Evolutionary conservation across 805 yeast species (phyloP).

Genomic region (Candida stauntonica): DNA sequence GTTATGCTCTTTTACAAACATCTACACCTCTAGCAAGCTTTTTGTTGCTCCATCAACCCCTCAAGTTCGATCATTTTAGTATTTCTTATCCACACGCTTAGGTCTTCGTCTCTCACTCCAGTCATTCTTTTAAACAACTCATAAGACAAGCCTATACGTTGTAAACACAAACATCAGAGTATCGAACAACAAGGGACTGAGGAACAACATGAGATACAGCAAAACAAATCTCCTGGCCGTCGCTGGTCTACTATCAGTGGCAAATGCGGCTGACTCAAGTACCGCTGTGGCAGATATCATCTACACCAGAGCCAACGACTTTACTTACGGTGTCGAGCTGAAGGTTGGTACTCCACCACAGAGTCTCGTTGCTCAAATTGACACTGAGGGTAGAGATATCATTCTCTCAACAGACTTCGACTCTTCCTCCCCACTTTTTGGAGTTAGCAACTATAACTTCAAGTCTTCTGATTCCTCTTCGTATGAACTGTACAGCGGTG

Average conservation of each 20-base stretch:
- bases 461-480: constrained; percentile 5
- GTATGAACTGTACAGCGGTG: constrained; percentile 1
- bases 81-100: neutral
- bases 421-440: neutral
- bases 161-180: neutral
- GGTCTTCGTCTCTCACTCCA: constrained; percentile 4
- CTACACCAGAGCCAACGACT: constrained; percentile 12
- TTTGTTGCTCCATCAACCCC: too few relatives aligned
- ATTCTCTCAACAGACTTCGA: constrained; percentile 9
- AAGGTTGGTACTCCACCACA: constrained; percentile 13
- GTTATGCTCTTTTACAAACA: neutral
- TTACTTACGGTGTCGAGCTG: constrained; percentile 9
- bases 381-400: constrained; percentile 13
- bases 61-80: neutral
- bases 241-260: neutral
- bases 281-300: constrained; percentile 6
- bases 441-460: constrained; percentile 3
- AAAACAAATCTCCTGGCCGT: too few relatives aligned
- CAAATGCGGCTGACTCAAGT: neutral
- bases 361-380: constrained; percentile 7
- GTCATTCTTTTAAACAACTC: constrained; percentile 12
- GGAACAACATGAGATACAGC: neutral
- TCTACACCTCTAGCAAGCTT: too few relatives aligned
- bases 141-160: too few relatives aligned
- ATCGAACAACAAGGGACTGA: neutral